Evolutionary conservation across 768 basidiomycete genomes (phyloP), one percentile per base, ranked within the genome.

Genomic region (Daedaleopsis sinensis): DNA sequence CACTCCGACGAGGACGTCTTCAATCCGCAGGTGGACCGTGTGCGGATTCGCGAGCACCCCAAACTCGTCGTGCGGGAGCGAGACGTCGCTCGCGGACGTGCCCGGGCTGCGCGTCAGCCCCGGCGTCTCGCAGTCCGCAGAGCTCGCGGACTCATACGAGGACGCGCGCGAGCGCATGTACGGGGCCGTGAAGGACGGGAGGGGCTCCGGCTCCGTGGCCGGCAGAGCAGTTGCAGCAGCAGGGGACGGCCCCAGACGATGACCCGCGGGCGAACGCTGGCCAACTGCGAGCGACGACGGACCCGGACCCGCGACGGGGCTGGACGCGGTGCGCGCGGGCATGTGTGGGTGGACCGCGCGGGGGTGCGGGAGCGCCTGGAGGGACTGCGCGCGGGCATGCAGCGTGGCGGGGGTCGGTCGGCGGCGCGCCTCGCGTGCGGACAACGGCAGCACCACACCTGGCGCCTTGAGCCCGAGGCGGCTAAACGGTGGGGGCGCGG

Each of bases 371-470:
- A 58, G 62, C 53, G 59, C 21, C 32, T 57, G 46, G 23, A 47
- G 43, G 57, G 57, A 44, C 3, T 35, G 12, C 43, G 18, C 19
- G 18, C 51, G n/a, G 47, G 23, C 21, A 15, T 16, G 16, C 5
- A 39, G 21, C 36, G 46, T 37, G 37, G 64, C 57, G 15, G 57
- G 52, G 16, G 58, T 63, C 3, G 66, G 66, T 15, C 66, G 64
- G 15, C 67, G 60, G 24, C 59, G 55, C 5, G 57, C 59, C 47
- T 66, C 68, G 52, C 60, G 64, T 57, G 62, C 65, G 38, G 59
- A 59, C 11, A 72, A 63, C 16, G 71, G 71, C 59, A 72, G 59
- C 46, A 72, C 60, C 27, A 72, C 70, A 55, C 71, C 70, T 43
- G 65, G 61, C 16, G 58, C 67, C 51, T 65, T 67, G 23, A 72